Evolutionary conservation across 805 yeast genomes (phyloP), one percentile per base, ranked within the genome.

Genomic region (Blastobotrys terrestris): DNA sequence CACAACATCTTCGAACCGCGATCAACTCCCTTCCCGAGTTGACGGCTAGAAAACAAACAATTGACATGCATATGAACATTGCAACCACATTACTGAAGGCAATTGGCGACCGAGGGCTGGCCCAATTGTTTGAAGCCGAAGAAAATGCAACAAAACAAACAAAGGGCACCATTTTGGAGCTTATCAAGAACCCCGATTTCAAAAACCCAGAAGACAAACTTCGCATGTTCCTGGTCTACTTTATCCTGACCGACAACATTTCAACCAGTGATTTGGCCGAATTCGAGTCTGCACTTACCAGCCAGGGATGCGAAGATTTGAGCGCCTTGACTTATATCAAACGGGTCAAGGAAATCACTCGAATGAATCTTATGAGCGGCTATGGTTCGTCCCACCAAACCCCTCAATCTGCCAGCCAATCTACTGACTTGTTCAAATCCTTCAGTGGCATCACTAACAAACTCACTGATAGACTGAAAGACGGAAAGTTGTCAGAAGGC

Each of bases 1-100:
- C 76, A 2, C 63, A 63, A 44, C 70, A 67, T 50, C 65, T 84
- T 31, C 74, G 74, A 61, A 72, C 77, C 40, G 97, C 97, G 7
- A 90, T 94, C 44, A 90, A 90, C 48, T 90, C 89, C 35, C 77
- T 94, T 53, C 99, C 99, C 2, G 96, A 90, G 67, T 74, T 94
- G 55, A 88, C 97, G 0, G 87, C 89, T 4, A 80, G 95, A 61
- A 94, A 94, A 67, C 76, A 82, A 50, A 81, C 89, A 31, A 84
- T 94, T 60, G 99, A 94, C 71, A 87, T 88, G 84, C 99, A 94
- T 71, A 92, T 94, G 96, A 90, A 88, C 63, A 91, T 94, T 21
- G 80, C 95, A 56, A 87, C 97, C 7, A 80, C 90, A 16, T 73
- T 94, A 50, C 77, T 94, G 55, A 82, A 84, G 63, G 89, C 90